Evolutionary conservation across 805 yeast genomes (phyloP), one percentile per base, ranked within the genome.

Genomic region (Ogataea pilisensis): DNA sequence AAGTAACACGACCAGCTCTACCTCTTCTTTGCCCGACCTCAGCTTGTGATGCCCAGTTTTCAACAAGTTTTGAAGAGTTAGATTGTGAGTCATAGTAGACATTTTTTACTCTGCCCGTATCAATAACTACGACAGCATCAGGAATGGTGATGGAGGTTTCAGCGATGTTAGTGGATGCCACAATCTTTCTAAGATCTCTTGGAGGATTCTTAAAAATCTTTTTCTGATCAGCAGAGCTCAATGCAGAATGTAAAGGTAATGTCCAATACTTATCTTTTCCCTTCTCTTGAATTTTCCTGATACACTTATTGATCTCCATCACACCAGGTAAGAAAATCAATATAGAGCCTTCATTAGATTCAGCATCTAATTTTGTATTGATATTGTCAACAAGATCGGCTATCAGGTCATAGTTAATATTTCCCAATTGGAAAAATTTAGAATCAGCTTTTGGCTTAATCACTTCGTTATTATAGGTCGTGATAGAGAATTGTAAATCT

Each of bases 101-200:
- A 13, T 81, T 80, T 54, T 91, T 91, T 5, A 86, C 90, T 38
- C 88, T 69, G 2, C 99, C 99, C 1, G 85, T 67, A 57, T 91
- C 98, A 32, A 91, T 75, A 1, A 91, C 96, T 0, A 80, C 95
- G 9, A 89, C 96, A 62, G 91, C 86, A 62, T 91, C 99, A 13
- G 96, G 87, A 41, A 91, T 91, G 1, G 99, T 91, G 49, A 91
- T 89, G 13, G 99, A 91, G 0, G 99, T 91, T 64, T 91, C 99
- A 0, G 99, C 99, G 44, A 91, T 86, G 57, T 91, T 90, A 0
- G 99, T 91, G 2, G 96, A 78, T 0, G 85, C 91, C 11, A 91
- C 89, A 29, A 91, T 75, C 51, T 91, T 91, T 47, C 96, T 70
- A 1, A 55, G 44, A 12, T 80, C 82, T 0, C 44, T 48, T 0